Base-by-base conservation (phyloP, 164 flowering plant genomes). In the Berberis vulgaris region DNA sequence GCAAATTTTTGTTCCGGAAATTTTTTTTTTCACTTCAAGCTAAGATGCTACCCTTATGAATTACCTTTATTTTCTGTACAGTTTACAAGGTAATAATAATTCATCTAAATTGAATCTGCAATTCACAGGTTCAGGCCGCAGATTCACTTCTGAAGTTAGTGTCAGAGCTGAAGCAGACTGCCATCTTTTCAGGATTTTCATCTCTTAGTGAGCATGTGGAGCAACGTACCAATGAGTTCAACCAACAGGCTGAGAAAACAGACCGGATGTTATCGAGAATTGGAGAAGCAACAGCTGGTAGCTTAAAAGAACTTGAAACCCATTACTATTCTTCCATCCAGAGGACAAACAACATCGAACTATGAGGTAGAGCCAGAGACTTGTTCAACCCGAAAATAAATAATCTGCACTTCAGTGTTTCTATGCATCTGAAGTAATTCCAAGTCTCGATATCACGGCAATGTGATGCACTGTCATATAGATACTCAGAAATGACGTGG, bases 161-260 rank as follows among this genome's bases (percentile, higher is more conserved):
- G 58, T 95, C 97, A 0, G 99, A 95, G 74, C 75, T 95, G 67
- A 89, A 91, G 81, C 99, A 91, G 65, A 95, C 99, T 1, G 97
- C 99, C 59, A 81, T 91, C 49, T 95, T 95, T 76, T 87, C 97
- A 2, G 94, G 97, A 44, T 83, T 91, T 74, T 97, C 97, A 43
- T 87, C 94, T 42, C 86, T 91, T 7, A 89, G 85, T 67, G 97
- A 95, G 76, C 96, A 89, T 65, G 99, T 91, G 2, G 92, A 95
- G 60, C 88, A 83, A 64, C 80, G 97, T 63, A 83, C 64, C 2
- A 62, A 59, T 1, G 96, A 83, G 72, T 79, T 95, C 63, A 74
- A 82, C 65, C 84, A 79, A 43, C 85, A 73, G 63, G 85, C 86
- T 4, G 94, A 89, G 47, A 83, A 78, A 67, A 83, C 96, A 1